Base-by-base conservation (phyloP, 2,329 filamentous ascomycete species). In the Atkinsonella texensis region DNA sequence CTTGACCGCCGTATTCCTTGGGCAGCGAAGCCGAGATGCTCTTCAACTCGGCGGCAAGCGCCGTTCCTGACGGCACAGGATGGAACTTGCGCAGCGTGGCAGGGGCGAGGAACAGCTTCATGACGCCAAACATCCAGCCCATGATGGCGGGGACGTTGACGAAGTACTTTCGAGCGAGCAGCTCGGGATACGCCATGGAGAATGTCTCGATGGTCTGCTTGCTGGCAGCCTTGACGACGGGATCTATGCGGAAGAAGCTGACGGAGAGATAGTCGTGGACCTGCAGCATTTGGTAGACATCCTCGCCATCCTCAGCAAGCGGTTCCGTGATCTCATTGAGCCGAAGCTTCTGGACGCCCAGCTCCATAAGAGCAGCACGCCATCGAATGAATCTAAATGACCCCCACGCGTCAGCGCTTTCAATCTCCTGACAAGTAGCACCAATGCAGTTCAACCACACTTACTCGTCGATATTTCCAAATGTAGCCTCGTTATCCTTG, bases 181-280 rank as follows among this genome's bases (percentile, higher is more conserved):
- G 81, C 72, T 96, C 91, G 0, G 91, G 90, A 70, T 96, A 96
- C 58, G 87, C 86, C 58, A 80, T 82, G 49, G 83, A 80, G 65
- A 96, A 89, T 49, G 86, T 76, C 55, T 85, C 77, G 65, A 96
- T 94, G 45, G 87, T 90, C 70, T 90, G 82, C 62, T 81, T 83
- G 57, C 81, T 85, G 15, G 87, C 86, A 3, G 81, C 76, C 67
- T 87, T 89, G 68, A 93, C 83, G 52, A 77, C 74, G 1, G 86
- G 79, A 52, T 91, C 84, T 73, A 87, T 83, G 54, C 88, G 83
- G 59, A 96, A 75, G 75, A 96, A 95, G 62, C 83, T 88, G 64
- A 95, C 83, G 56, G 82, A 84, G 28, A 87, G 80, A 74, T 96
- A 96, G 73, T 97, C 91, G 70, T 97, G 91, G 31, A 96, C 83